phyloP scores from a whole-genome alignment of 2,329 filamentous ascomycete species.

The Diaporthe vaccinii region DNA sequence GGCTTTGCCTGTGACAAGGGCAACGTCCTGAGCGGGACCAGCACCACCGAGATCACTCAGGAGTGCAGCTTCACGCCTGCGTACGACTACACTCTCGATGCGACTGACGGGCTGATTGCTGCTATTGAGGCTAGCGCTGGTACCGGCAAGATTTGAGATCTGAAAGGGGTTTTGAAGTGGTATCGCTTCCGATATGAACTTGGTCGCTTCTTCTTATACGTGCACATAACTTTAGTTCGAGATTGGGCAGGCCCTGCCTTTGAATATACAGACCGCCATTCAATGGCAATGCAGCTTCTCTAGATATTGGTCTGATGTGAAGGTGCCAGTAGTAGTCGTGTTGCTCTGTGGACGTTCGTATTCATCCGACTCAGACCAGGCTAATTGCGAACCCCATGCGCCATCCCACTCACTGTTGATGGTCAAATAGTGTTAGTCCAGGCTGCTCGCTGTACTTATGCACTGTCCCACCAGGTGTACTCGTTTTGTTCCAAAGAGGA shows the following conservation, averaged over 20 bases:
- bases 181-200: neutral
- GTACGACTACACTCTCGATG: neutral
- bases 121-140: constrained; percentile 21
- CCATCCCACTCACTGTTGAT: neutral
- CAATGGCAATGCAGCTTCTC: neutral
- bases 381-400: neutral
- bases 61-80: constrained; percentile 3
- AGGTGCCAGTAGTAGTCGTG: too few species aligned
- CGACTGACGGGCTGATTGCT: neutral
- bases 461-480: too few species aligned
- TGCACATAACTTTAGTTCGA: constrained; percentile 19
- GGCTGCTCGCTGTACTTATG: too few species aligned
- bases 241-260: constrained; percentile 8
- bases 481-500: too few species aligned
- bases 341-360: too few species aligned
- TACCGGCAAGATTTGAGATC: constrained; percentile 15
- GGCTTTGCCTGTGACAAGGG: constrained; percentile 27
- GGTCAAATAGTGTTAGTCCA: neutral
- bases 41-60: constrained; percentile 11
- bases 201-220: neutral
- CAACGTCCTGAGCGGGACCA: constrained; percentile 33
- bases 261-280: constrained; percentile 4
- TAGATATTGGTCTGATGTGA: too few species aligned
- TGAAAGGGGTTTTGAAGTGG: neutral
- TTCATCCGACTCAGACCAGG: too few species aligned